Conservation (phyloP, 306 rosid genomes). For the Cercis canadensis region DNA sequence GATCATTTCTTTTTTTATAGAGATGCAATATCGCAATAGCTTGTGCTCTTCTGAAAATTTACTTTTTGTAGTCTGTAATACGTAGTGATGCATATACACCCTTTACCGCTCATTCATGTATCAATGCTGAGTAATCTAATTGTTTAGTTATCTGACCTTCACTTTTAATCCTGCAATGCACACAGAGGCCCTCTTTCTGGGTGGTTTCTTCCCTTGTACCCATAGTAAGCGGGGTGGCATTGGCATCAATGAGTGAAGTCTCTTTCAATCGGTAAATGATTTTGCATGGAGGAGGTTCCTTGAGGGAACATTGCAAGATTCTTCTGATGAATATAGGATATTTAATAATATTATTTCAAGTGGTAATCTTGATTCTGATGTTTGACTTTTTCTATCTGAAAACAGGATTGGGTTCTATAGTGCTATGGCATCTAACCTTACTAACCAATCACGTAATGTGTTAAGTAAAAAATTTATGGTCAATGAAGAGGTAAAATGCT, state of each 20-base stretch:
- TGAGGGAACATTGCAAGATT: conserved; percentile 14
- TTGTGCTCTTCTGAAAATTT: neutral
- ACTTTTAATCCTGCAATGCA: conserved; percentile 48
- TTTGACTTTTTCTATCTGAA: conserved; percentile 25
- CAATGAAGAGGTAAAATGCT: conserved; percentile 58
- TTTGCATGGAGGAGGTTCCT: conserved; percentile 27
- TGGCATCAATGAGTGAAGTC: conserved; percentile 87
- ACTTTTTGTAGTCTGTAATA: neutral
- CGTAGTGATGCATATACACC: neutral
- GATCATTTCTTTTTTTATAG: neutral
- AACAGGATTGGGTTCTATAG: conserved; percentile 76
- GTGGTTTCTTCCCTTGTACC: conserved; percentile 88
- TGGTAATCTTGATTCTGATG: conserved; percentile 21
- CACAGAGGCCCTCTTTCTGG: conserved; percentile 75
- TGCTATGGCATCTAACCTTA: conserved; percentile 84
- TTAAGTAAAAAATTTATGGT: conserved; percentile 77
- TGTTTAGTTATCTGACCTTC: conserved; percentile 38
- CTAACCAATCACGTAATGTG: conserved; percentile 80
- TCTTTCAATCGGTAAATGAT: conserved; percentile 86
- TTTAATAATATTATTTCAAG: conserved; percentile 11
- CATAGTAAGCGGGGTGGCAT: conserved; percentile 89
- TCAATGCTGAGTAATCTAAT: conserved; percentile 19
- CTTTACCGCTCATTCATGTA: conserved; percentile 14
- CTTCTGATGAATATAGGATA: neutral
- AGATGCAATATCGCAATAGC: neutral